Evolutionary conservation across 495 filamentous ascomycete genomes (phyloP).

Genomic region (Saxophila tyrrhenica): DNA sequence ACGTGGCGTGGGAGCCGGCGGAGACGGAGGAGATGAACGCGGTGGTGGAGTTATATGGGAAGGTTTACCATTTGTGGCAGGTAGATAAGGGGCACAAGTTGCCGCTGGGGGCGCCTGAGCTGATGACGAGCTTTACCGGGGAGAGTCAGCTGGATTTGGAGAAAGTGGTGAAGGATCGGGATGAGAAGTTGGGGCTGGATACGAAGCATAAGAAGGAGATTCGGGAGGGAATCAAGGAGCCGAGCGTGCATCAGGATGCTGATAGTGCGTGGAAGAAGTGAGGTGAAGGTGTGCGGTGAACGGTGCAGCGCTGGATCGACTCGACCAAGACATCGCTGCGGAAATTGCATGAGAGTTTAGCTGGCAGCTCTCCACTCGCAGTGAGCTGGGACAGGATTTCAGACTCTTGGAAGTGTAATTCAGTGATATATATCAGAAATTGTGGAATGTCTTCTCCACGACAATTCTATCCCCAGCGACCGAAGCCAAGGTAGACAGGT

Average conservation of each 20-base stretch:
- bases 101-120: slow-evolving; percentile 59
- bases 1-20: slow-evolving; percentile 54
- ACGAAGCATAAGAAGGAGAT: slow-evolving; percentile 49
- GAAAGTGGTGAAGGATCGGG: slow-evolving; percentile 48
- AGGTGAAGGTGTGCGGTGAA: background rate
- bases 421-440: background rate
- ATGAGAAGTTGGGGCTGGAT: slow-evolving; percentile 53
- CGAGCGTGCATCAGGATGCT: slow-evolving; percentile 48
- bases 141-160: slow-evolving; percentile 51
- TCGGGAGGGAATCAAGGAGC: slow-evolving; percentile 48
- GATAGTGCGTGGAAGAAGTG: slow-evolving; percentile 36
- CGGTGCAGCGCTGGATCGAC: background rate
- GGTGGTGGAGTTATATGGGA: slow-evolving; percentile 64
- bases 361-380: background rate
- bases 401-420: background rate
- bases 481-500: background rate
- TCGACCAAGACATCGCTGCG: too few species aligned
- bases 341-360: too few species aligned
- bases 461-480: background rate
- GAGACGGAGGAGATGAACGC: slow-evolving; percentile 74
- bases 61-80: slow-evolving; percentile 87
- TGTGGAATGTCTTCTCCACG: background rate
- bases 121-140: slow-evolving; percentile 65
- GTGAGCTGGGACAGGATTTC: background rate
- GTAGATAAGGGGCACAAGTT: slow-evolving; percentile 66